Base-by-base conservation (phyloP, 2,329 filamentous ascomycete species). In the Xenosphaeropsis pyriputrescens region DNA sequence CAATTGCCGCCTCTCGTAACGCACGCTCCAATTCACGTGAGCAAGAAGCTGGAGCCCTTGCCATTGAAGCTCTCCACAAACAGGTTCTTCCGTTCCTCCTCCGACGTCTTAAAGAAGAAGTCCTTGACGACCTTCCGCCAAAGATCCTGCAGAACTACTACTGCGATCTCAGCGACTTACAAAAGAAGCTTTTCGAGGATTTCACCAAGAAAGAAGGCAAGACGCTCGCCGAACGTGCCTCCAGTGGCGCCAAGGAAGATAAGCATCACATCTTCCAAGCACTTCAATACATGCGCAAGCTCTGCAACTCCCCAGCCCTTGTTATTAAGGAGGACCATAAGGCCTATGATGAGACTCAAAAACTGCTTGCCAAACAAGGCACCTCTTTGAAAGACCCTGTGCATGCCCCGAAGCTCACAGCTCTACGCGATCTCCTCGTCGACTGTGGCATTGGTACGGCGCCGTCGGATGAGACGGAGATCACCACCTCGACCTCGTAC, bases 111-210 rank as follows among this genome's bases (percentile, higher is more conserved):
- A 98, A 98, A 62, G 91, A 98, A 61, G 91, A 98, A 57, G 91
- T 98, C 14, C 68, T 98, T 42, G 84, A 98, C 49, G 91, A 98
- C 51, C 67, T 98, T 7, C 91, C 91, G 2, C 91, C 91, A 6
- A 98, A 98, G 75, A 98, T 98, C 51, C 65, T 98, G 37, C 91
- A 98, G 57, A 98, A 98, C 59, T 98, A 98, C 64, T 98, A 98
- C 62, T 98, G 91, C 58, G 91, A 98, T 53, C 77, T 94, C 14
- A 94, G 85, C 51, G 91, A 98, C 40, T 65, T 98, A 37, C 91
- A 98, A 58, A 83, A 80, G 64, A 93, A 85, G 56, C 72, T 98
- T 1, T 98, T 98, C 50, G 91, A 96, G 33, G 89, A 96, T 54
- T 98, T 98, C 56, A 83, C 79, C 16, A 93, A 83, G 68, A 93